Evolutionary conservation across 2,329 filamentous ascomycete genomes (phyloP).

Genomic region (Talaromyces sp.): DNA sequence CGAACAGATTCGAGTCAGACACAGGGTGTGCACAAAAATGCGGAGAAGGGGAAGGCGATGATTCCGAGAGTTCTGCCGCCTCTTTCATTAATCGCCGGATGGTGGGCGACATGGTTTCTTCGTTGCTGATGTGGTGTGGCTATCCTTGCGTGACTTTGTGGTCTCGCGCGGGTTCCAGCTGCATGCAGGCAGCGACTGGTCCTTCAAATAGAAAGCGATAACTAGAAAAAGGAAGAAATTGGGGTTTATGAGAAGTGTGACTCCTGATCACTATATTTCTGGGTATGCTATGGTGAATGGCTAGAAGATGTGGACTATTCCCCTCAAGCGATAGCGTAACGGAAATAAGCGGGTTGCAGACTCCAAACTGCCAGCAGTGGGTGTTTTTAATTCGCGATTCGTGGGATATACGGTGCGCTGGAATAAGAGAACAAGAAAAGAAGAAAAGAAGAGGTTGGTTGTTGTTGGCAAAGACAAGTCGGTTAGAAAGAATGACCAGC

Average conservation of each 20-base stretch:
- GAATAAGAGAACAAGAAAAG: neutral
- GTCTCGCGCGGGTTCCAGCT: neutral
- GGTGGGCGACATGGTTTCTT: conserved; percentile 31
- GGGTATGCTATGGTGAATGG: neutral
- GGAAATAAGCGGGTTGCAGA: neutral
- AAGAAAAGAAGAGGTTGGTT: neutral
- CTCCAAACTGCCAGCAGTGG: neutral
- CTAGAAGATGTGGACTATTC: neutral
- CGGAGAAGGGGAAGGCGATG: conserved; percentile 69
- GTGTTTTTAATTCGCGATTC: neutral
- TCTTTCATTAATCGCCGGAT: conserved; percentile 62
- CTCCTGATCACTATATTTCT: neutral
- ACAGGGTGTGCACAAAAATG: conserved; percentile 79
- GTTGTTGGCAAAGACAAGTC: neutral
- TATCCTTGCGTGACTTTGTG: neutral
- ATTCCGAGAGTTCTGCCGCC: conserved; percentile 75
- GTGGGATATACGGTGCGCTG: neutral
- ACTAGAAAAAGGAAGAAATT: neutral
- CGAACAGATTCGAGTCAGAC: conserved; percentile 85
- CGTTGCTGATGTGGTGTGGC: neutral
- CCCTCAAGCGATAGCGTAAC: neutral
- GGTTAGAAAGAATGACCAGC: conserved; percentile 15
- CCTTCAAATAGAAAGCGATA: neutral
- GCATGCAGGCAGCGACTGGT: neutral
- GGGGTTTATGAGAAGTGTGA: neutral